Percentiles rank a stretch among this genome's conserved stretches.
Conservation (phyloP, 148 eudicot genomes). For the Rhododendron simsii region DNA sequence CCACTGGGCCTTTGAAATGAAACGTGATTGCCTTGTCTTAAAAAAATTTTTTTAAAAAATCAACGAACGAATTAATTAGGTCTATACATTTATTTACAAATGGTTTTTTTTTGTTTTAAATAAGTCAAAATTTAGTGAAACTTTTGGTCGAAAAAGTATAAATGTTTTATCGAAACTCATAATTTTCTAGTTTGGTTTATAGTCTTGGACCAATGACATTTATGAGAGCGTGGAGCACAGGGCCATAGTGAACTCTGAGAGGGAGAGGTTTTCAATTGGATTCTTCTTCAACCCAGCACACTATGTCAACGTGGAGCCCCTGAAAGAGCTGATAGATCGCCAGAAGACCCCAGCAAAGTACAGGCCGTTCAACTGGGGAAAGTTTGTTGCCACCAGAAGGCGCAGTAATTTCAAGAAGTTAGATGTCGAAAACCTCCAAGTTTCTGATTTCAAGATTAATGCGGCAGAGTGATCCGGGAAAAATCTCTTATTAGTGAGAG, state of each 20-base stretch:
- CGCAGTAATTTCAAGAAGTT: constrained; percentile 64
- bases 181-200: background rate
- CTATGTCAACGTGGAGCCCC: constrained; percentile 42
- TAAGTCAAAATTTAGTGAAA: too few relatives aligned
- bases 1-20: too few relatives aligned
- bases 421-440: constrained; percentile 50
- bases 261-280: constrained; percentile 6
- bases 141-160: too few relatives aligned
- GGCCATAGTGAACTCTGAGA: background rate
- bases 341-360: background rate
- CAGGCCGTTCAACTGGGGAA: constrained; percentile 29
- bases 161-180: too few relatives aligned
- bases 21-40: too few relatives aligned
- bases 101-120: background rate
- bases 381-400: constrained; percentile 39
- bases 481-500: too few relatives aligned
- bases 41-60: too few relatives aligned
- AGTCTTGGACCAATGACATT: background rate
- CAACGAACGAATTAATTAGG: background rate
- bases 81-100: background rate
- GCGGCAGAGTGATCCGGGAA: background rate
- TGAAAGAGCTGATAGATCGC: background rate
- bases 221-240: background rate
- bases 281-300: constrained; percentile 46
- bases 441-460: constrained; percentile 33